Conservation (phyloP, 768 basidiomycete species). For the Coprinellus aureogranulatus region DNA sequence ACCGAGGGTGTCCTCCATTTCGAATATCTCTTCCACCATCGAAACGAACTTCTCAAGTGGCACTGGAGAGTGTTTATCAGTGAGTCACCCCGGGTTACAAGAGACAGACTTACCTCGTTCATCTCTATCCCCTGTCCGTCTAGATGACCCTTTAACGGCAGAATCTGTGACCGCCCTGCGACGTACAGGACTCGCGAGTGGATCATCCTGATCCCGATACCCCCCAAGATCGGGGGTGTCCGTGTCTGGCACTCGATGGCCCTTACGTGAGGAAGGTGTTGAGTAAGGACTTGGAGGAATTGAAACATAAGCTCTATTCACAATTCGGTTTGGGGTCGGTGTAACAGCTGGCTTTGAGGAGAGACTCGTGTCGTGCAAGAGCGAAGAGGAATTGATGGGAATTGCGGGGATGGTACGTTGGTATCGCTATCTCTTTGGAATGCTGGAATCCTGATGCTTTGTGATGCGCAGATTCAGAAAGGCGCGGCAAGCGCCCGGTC, state of each 20-base stretch:
- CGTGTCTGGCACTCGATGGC: constrained; percentile 25
- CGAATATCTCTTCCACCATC: constrained; percentile 82
- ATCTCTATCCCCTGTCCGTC: constrained; percentile 71
- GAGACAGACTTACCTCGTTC: constrained; percentile 61
- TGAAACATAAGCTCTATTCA: constrained; percentile 45
- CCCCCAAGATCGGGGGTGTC: constrained; percentile 49
- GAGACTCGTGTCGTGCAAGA: background rate
- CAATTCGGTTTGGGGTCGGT: constrained; percentile 31
- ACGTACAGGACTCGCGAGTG: constrained; percentile 31
- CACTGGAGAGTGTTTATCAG: constrained; percentile 30
- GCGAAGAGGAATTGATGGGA: background rate
- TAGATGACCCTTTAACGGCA: constrained; percentile 45
- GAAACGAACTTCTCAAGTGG: constrained; percentile 75
- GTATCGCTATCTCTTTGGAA: too few relatives aligned
- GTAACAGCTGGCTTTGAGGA: constrained; percentile 7
- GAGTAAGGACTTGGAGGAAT: constrained; percentile 46
- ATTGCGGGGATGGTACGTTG: background rate
- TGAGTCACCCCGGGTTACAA: background rate
- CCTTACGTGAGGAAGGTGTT: constrained; percentile 38
- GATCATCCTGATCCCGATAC: constrained; percentile 55
- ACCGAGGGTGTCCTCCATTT: constrained; percentile 66
- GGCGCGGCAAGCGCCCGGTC: background rate
- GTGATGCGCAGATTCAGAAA: background rate
- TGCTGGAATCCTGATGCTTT: too few relatives aligned
- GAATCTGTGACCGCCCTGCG: constrained; percentile 27